Percentiles rank a stretch among this genome's conserved stretches.
Conservation (phyloP, 768 basidiomycete species). For the Collybiopsis luxurians region DNA sequence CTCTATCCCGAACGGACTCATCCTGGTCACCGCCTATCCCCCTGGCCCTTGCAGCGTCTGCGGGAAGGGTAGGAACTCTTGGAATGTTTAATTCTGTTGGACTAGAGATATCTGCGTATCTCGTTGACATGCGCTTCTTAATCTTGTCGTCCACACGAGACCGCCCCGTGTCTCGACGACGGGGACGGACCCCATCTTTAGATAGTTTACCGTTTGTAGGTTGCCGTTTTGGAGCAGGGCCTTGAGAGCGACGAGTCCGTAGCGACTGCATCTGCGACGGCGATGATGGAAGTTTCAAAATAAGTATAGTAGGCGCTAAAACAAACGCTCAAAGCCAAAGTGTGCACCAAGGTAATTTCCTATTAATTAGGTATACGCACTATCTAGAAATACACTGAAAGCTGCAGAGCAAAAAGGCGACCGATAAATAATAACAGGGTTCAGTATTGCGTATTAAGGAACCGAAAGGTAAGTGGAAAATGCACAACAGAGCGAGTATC, state of each 20-base stretch:
- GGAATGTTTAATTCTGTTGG: slow-evolving; percentile 60
- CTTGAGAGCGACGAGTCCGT: slow-evolving; percentile 49
- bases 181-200: slow-evolving; percentile 23
- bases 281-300: background rate
- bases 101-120: slow-evolving; percentile 85
- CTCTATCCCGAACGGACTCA: slow-evolving; percentile 43
- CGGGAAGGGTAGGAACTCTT: slow-evolving; percentile 51
- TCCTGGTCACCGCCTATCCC: slow-evolving; percentile 36
- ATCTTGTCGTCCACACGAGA: slow-evolving; percentile 82
- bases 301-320: background rate
- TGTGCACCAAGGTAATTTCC: no score
- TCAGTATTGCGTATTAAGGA: background rate
- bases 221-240: slow-evolving; percentile 26
- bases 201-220: slow-evolving; percentile 27
- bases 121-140: slow-evolving; percentile 94
- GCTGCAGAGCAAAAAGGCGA: slow-evolving; percentile 1
- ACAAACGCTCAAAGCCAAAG: no score
- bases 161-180: slow-evolving; percentile 43
- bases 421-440: background rate
- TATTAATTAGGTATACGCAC: background rate
- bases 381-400: background rate
- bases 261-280: slow-evolving; percentile 46
- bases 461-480: background rate
- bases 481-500: background rate
- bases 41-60: slow-evolving; percentile 29